phyloP scores from a whole-genome alignment of 116 monocot genomes.

The Iris pallida region DNA sequence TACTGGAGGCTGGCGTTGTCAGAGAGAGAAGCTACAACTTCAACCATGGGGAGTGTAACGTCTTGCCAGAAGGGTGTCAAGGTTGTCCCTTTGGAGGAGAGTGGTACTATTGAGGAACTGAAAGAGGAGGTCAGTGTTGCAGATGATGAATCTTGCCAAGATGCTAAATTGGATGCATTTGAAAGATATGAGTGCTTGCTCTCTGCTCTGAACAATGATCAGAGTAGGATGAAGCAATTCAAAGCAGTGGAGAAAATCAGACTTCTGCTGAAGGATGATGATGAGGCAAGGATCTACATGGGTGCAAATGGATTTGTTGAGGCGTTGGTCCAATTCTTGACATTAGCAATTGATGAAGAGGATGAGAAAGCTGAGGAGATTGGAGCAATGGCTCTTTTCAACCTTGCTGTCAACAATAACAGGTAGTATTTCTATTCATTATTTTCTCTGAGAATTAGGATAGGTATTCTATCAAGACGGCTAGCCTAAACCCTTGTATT shows the following conservation, averaged over 20 bases:
- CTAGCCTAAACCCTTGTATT: too few species aligned
- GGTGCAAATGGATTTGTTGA: conserved; percentile 34
- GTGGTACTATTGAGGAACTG: conserved; percentile 7
- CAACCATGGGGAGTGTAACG: conserved; percentile 9
- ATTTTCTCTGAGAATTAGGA: neutral
- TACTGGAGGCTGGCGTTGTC: conserved; percentile 18
- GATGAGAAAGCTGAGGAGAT: conserved; percentile 38
- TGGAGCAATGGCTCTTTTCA: conserved; percentile 49
- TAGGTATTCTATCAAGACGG: too few species aligned
- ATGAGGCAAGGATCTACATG: conserved; percentile 35
- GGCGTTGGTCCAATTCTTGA: conserved; percentile 34
- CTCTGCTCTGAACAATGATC: conserved; percentile 14
- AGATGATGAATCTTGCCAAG: neutral
- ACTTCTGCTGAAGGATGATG: conserved; percentile 38
- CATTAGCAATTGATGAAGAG: conserved; percentile 20
- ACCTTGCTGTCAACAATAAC: conserved; percentile 47
- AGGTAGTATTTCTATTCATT: conserved; percentile 18
- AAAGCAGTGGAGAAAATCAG: conserved; percentile 26
- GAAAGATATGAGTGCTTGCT: conserved; percentile 28
- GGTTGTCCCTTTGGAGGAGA: conserved; percentile 16
- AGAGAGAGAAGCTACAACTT: conserved; percentile 2
- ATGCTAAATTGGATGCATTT: conserved; percentile 3
- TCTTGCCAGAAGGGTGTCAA: conserved; percentile 14
- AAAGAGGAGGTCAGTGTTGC: neutral
- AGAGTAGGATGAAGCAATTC: conserved; percentile 1